Evolutionary conservation across 306 rosid genomes (phyloP).

Genomic region (Lablab purpureus): DNA sequence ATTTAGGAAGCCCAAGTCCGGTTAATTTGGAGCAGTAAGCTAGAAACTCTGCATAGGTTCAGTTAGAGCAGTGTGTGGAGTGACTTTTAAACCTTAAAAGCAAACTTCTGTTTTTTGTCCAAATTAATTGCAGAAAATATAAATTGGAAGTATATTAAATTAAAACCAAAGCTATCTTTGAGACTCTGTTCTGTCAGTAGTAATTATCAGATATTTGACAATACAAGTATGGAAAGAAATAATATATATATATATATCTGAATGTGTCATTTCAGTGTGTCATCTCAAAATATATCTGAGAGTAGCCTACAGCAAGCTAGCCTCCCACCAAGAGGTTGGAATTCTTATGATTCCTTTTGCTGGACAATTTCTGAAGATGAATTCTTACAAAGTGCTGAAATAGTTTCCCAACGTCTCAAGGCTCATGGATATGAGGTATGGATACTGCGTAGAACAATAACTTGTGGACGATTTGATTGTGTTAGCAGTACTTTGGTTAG

Average conservation of each 20-base stretch:
- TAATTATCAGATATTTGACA: constrained; percentile 14
- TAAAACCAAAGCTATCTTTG: constrained; percentile 15
- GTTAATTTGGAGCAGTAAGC: constrained; percentile 31
- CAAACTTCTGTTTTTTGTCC: constrained; percentile 6
- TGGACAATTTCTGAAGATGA: constrained; percentile 90
- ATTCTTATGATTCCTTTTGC: constrained; percentile 92
- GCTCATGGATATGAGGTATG: constrained; percentile 82
- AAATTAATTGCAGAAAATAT: constrained; percentile 18
- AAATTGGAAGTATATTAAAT: background rate
- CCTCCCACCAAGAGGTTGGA: constrained; percentile 98
- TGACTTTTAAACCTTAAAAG: constrained; percentile 10
- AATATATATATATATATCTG: constrained; percentile 27
- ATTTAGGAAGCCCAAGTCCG: constrained; percentile 6
- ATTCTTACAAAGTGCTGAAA: constrained; percentile 68
- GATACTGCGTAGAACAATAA: constrained; percentile 13
- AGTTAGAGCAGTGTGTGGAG: background rate
- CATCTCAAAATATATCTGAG: constrained; percentile 48
- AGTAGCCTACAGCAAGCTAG: constrained; percentile 53
- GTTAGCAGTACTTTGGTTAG: constrained; percentile 34
- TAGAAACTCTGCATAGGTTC: constrained; percentile 9
- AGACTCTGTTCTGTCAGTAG: constrained; percentile 4
- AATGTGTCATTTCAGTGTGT: constrained; percentile 60
- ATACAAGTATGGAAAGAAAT: constrained; percentile 16
- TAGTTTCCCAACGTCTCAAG: constrained; percentile 61
- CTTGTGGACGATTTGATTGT: constrained; percentile 30